Conservation (phyloP, 371 early-diverging fungal genomes). For the Mortierella sp. region DNA sequence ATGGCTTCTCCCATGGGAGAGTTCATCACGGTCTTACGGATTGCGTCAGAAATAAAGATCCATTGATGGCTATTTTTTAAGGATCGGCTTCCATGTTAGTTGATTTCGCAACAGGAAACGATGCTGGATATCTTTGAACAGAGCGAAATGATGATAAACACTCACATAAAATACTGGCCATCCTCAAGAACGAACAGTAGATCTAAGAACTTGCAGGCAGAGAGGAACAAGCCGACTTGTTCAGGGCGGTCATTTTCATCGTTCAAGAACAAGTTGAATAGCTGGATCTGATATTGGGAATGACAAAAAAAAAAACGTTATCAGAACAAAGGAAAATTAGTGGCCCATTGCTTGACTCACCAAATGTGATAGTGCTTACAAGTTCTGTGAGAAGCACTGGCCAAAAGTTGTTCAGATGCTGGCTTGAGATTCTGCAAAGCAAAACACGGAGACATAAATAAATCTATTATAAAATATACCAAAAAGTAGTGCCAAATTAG, state of each 20-base stretch:
- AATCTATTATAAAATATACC: conserved; percentile 56
- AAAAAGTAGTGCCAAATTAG: not conserved
- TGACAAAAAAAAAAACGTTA: not conserved
- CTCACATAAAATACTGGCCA: conserved; percentile 89
- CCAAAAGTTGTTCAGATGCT: conserved; percentile 90
- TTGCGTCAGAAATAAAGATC: conserved; percentile 91
- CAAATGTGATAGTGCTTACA: conserved; percentile 58
- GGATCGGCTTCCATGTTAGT: not conserved
- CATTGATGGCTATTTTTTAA: conserved; percentile 81
- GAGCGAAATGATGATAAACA: not conserved
- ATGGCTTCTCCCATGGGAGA: conserved; percentile 57
- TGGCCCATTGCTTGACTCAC: not conserved
- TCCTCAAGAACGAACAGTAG: conserved; percentile 81
- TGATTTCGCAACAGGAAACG: not conserved
- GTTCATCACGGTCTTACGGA: conserved; percentile 67
- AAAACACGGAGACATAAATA: conserved; percentile 88
- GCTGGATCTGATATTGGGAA: conserved; percentile 61
- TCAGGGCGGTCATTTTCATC: conserved; percentile 69
- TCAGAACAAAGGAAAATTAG: not conserved
- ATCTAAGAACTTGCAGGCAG: conserved; percentile 92
- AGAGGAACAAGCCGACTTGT: conserved; percentile 81
- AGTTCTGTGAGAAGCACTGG: conserved; percentile 91
- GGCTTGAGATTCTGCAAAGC: conserved; percentile 81
- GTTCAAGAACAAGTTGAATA: conserved; percentile 68
- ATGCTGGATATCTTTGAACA: not conserved